Percentiles rank a stretch among this genome's conserved stretches.
Conservation (phyloP, 2,329 filamentous ascomycete species). For the Aspergillus japonicus region DNA sequence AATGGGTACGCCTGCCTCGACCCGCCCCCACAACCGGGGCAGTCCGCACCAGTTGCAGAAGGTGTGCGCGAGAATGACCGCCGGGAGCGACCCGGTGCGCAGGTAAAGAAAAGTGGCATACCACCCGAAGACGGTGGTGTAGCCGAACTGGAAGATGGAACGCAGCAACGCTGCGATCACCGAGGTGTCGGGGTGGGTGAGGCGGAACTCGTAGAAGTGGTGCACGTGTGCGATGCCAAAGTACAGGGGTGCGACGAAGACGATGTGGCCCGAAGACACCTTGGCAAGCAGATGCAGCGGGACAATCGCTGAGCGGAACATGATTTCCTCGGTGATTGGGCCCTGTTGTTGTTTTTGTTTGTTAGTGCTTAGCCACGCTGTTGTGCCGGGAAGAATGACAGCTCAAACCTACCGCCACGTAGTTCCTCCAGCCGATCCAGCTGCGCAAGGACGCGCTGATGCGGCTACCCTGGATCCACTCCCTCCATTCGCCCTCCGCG, state of each 20-base stretch:
- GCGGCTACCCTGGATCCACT: conserved; percentile 59
- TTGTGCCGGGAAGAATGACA: conserved; percentile 6
- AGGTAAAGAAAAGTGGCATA: conserved; percentile 88
- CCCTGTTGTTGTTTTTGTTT: conserved; percentile 52
- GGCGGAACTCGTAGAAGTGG: conserved; percentile 91
- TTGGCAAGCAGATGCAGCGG: conserved; percentile 76
- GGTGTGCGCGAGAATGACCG: conserved; percentile 72
- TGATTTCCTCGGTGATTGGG: conserved; percentile 86
- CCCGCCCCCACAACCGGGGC: conserved; percentile 77
- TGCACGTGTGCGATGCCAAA: conserved; percentile 93
- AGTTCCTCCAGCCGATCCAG: conserved; percentile 83
- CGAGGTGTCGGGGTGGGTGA: conserved; percentile 72
- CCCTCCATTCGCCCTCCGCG: conserved; percentile 67
- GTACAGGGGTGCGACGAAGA: conserved; percentile 81
- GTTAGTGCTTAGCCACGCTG: conserved; percentile 11
- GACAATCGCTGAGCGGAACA: conserved; percentile 85
- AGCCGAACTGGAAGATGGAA: conserved; percentile 79
- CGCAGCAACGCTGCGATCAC: conserved; percentile 63
- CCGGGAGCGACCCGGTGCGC: conserved; percentile 76
- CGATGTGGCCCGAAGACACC: conserved; percentile 56
- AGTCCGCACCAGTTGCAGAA: conserved; percentile 94
- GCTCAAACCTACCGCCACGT: conserved; percentile 67
- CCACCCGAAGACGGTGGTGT: conserved; percentile 90
- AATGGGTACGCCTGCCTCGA: conserved; percentile 55
- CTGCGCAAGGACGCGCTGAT: conserved; percentile 63